Conservation (phyloP, 768 basidiomycete species). For the Psilocybe cubensis region DNA sequence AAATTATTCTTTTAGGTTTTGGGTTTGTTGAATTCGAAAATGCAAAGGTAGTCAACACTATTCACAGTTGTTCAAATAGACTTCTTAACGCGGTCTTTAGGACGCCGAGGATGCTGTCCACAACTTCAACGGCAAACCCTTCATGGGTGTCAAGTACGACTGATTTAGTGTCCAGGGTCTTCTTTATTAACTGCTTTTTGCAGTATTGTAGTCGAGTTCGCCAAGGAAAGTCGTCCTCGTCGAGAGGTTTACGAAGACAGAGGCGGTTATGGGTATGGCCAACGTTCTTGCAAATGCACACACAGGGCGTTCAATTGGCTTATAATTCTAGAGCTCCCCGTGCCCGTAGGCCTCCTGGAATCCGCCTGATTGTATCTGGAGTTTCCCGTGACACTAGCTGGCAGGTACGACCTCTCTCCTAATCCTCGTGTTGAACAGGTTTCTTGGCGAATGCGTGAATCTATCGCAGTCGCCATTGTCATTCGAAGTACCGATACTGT, state of each 20-base stretch:
- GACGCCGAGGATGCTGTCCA: conserved; percentile 95
- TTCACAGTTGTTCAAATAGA: neutral
- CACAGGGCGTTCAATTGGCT: conserved; percentile 12
- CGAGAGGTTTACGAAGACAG: conserved; percentile 73
- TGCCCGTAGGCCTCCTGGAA: conserved; percentile 77
- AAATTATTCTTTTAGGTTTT: conserved; percentile 61
- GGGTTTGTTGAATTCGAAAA: conserved; percentile 97
- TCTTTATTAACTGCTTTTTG: conserved; percentile 6
- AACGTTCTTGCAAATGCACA: neutral
- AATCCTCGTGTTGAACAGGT: conserved; percentile 25
- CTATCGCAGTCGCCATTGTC: conserved; percentile 13
- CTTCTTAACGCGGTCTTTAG: conserved; percentile 44
- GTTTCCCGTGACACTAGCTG: conserved; percentile 95
- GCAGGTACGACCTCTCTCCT: conserved; percentile 80
- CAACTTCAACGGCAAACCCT: conserved; percentile 85
- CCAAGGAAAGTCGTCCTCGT: conserved; percentile 89
- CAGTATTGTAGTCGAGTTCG: conserved; percentile 95
- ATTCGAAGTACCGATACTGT: conserved; percentile 11
- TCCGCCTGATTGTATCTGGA: conserved; percentile 84
- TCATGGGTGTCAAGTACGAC: conserved; percentile 84
- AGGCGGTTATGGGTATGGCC: conserved; percentile 54
- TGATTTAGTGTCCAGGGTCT: neutral
- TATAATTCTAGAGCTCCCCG: conserved; percentile 53
- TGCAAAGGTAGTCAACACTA: conserved; percentile 54
- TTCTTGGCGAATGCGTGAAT: conserved; percentile 22